Evolutionary conservation across 2,329 filamentous ascomycete species (phyloP).

Genomic region (Parastagonospora nodorum): DNA sequence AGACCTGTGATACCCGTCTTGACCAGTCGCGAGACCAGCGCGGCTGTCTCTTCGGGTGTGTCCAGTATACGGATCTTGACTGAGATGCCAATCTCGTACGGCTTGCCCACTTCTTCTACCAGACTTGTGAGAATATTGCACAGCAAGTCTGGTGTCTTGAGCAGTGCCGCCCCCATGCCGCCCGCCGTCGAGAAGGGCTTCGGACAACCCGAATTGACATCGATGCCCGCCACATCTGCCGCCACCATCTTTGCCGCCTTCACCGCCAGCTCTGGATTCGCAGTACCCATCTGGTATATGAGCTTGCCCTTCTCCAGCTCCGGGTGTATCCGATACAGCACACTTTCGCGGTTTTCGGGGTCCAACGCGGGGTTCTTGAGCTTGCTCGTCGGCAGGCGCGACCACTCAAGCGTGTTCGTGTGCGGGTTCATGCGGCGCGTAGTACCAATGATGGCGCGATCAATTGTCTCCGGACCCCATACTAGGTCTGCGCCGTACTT

Average conservation of each 20-base stretch:
- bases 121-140: conserved; percentile 82
- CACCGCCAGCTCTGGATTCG: conserved; percentile 81
- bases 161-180: conserved; percentile 92
- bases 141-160: conserved; percentile 82
- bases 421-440: conserved; percentile 75
- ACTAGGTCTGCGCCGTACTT: conserved; percentile 97
- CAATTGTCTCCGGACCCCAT: conserved; percentile 96
- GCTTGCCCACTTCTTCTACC: conserved; percentile 75
- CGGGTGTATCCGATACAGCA: conserved; percentile 86
- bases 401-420: conserved; percentile 84
- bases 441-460: conserved; percentile 88
- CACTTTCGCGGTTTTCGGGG: conserved; percentile 61
- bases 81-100: conserved; percentile 88
- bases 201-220: conserved; percentile 97
- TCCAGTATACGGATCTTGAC: conserved; percentile 94
- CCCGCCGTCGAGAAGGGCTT: conserved; percentile 94
- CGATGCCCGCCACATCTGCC: conserved; percentile 87
- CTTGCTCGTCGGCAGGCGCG: conserved; percentile 73
- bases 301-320: conserved; percentile 73
- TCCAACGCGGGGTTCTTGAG: conserved; percentile 62
- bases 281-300: conserved; percentile 92
- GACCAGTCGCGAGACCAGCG: conserved; percentile 77
- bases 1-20: conserved; percentile 89
- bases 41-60: conserved; percentile 74
- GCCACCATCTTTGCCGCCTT: conserved; percentile 84